Conservation (phyloP, 768 basidiomycete species). For the Symmetrospora coprosmae region DNA sequence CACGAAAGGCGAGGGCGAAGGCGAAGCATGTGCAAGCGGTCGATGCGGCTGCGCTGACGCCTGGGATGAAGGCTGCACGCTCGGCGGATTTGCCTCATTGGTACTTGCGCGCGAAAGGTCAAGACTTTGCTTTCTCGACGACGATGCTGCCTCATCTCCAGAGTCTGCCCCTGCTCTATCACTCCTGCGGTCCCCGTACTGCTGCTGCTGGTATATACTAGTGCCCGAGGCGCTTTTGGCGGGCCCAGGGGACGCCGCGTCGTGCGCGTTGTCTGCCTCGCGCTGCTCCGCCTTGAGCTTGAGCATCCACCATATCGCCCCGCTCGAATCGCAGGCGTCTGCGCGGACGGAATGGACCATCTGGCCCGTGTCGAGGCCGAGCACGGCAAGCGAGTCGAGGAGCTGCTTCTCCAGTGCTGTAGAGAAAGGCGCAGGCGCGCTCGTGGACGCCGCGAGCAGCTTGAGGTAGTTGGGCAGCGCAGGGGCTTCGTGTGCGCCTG, state of each 20-base stretch:
- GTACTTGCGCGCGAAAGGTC: too few relatives aligned
- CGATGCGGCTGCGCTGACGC: background rate
- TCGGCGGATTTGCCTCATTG: too few relatives aligned
- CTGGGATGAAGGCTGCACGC: background rate
- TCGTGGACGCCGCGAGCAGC: constrained; percentile 42
- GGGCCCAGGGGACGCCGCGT: constrained; percentile 26
- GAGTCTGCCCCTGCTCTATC: background rate
- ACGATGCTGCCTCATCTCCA: background rate
- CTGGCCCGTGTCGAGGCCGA: constrained; percentile 88
- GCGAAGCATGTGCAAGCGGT: background rate
- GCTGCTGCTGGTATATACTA: too few relatives aligned
- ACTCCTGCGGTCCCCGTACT: too few relatives aligned
- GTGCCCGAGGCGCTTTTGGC: constrained; percentile 2
- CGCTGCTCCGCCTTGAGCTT: constrained; percentile 62
- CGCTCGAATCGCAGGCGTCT: constrained; percentile 81
- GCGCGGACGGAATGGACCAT: constrained; percentile 82
- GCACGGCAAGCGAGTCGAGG: constrained; percentile 53
- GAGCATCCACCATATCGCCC: constrained; percentile 94
- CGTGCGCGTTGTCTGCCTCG: constrained; percentile 33
- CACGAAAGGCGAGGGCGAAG: too few relatives aligned
- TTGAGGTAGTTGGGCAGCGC: constrained; percentile 37
- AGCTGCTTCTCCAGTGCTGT: constrained; percentile 66
- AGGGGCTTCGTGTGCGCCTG: constrained; percentile 12
- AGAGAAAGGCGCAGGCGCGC: constrained; percentile 76
- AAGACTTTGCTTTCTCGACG: too few relatives aligned